These are phyloP conservation scores for Colletotrichum echinochloae DNA, from an alignment of 2,329 filamentous ascomycete species.

Conservation along the genomic window DNA sequence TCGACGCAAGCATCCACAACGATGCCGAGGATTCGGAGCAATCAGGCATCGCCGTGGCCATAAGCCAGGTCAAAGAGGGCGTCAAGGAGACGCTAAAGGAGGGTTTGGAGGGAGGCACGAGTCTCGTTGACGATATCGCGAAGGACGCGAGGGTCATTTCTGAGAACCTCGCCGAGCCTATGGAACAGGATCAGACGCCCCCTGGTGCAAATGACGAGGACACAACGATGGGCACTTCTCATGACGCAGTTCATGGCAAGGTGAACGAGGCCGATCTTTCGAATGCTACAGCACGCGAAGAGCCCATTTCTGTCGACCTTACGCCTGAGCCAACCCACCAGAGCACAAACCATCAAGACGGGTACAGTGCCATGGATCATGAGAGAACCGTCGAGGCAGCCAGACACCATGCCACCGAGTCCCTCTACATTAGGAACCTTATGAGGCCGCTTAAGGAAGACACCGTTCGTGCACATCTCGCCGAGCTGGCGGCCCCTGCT, in stretches of 20 bases:
- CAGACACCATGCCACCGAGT: slow-evolving; percentile 77
- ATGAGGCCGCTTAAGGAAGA: slow-evolving; percentile 84
- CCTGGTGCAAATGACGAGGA: slow-evolving; percentile 6
- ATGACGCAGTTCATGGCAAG: slow-evolving; percentile 13
- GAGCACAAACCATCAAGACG: slow-evolving; percentile 1
- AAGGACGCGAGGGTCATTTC: slow-evolving; percentile 27
- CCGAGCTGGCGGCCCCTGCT: slow-evolving; percentile 73
- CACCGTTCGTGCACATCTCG: slow-evolving; percentile 76
- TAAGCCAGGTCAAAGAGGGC: slow-evolving; percentile 21
- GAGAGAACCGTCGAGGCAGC: slow-evolving; percentile 63
- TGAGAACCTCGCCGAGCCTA: slow-evolving; percentile 14
- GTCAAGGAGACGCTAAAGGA: slow-evolving; percentile 21
- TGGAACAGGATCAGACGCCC: slow-evolving; percentile 21
- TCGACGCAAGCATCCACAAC: slow-evolving; percentile 54
- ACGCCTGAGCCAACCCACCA: slow-evolving; percentile 17
- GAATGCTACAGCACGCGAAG: not conserved
- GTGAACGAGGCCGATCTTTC: not conserved
- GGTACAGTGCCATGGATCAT: slow-evolving; percentile 48
- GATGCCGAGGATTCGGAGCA: slow-evolving; percentile 10
- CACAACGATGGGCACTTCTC: slow-evolving; percentile 20
- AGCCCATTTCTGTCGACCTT: not conserved
- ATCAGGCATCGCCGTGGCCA: slow-evolving; percentile 19
- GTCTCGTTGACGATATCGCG: slow-evolving; percentile 32
- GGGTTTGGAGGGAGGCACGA: slow-evolving; percentile 18
- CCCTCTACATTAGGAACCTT: slow-evolving; percentile 90